These are phyloP conservation scores for Leccinum ochraceum DNA, from an alignment of 768 basidiomycete genomes.

Conservation along the genomic window DNA sequence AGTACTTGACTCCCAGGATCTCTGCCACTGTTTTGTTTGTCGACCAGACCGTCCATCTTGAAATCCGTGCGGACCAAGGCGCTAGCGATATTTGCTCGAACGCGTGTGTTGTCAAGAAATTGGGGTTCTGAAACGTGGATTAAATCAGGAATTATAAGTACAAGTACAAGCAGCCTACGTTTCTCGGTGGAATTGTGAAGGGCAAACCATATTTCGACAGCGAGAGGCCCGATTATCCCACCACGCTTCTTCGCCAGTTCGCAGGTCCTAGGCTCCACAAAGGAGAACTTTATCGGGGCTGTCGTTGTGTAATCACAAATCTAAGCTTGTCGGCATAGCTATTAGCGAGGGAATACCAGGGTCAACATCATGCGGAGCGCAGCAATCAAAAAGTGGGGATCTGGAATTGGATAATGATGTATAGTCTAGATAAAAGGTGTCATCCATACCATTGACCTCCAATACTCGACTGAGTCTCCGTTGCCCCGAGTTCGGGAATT, in stretches of 20 bases:
- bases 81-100: conserved; percentile 22
- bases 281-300: background rate
- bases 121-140: conserved; percentile 8
- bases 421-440: too few relatives aligned
- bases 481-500: background rate
- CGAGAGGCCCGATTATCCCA: conserved; percentile 20
- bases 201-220: conserved; percentile 22
- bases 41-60: background rate
- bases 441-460: conserved; percentile 13
- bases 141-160: background rate
- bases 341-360: background rate
- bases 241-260: conserved; percentile 11
- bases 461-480: conserved; percentile 16
- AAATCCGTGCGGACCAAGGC: conserved; percentile 14
- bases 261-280: conserved; percentile 17
- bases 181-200: conserved; percentile 9
- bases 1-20: conserved; percentile 2
- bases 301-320: background rate
- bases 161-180: background rate
- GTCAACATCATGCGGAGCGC: conserved; percentile 22
- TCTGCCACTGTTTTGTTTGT: background rate
- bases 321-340: too few relatives aligned
- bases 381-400: conserved; percentile 10
- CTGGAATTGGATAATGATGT: conserved; percentile 2
- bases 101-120: conserved; percentile 1